Base-by-base conservation (phyloP, 2,329 filamentous ascomycete species). In the Magnaporthiopsis poae region DNA sequence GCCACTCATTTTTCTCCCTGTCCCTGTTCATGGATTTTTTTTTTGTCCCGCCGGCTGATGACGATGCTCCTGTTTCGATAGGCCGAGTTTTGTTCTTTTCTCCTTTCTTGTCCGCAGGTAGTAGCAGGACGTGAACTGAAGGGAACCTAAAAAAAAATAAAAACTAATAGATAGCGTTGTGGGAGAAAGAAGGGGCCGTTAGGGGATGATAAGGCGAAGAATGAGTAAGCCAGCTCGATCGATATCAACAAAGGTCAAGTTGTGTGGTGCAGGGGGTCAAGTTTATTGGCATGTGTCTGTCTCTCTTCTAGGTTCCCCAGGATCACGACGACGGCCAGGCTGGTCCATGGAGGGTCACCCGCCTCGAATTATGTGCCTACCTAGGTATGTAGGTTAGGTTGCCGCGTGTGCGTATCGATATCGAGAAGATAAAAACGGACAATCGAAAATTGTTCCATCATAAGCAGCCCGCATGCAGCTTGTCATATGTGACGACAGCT, bases 51-150 rank as follows among this genome's bases (percentile, higher is more conserved):
- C 36, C 39, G 8, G 13, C 27, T 3, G 36, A 7, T 11, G 36
- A 29, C 33, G 39, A 56, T 27, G 36, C 62, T 29, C 29, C 31
- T 21, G 2, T 29, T 61, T 56, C 35, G 35, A 3, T 29, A 15
- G 46, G 5, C n/a, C 46, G 5, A 18, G 18, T n/a, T n/a, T 5
- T 7, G 3, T 52, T 56, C 9, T 56, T 56, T 25, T 46, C 5
- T 46, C 5, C 25, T 27, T 52, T 35, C 36, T 64, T 62, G 62
- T 56, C 15, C 35, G 33, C 59, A 21, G 59, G 60, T 64, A 60
- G 61, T 64, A 63, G 62, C 62, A 64, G 63, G 64, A 46, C 33
- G 64, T 15, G 61, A 33, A 61, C 60, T 29, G 60, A 65, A 52
- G n/a, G 36, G 35, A 36, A 60, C 52, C 29, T 4, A 13, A 60